A percentile compares a stretch with the other conserved stretches of the same genome.
These are phyloP conservation scores for Puccinia hordei DNA, from an alignment of 1,284 basidiomycete species.

Conservation along the genomic window DNA sequence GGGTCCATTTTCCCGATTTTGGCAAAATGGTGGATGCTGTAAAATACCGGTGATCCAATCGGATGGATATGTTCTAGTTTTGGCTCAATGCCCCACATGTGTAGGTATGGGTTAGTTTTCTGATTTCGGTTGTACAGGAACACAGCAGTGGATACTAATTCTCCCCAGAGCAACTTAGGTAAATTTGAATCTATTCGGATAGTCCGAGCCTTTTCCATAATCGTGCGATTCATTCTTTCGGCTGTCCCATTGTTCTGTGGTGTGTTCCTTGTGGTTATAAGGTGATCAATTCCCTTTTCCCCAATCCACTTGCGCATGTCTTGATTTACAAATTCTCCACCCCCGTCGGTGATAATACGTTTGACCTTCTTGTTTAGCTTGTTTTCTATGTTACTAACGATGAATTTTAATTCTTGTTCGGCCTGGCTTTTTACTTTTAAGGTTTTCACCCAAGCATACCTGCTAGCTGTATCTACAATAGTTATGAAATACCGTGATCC, in stretches of 20 bases:
- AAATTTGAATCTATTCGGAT: constrained; percentile 26
- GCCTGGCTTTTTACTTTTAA: constrained; percentile 31
- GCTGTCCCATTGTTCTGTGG: too few species aligned
- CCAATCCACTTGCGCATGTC: constrained; percentile 7
- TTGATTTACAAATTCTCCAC: too few species aligned
- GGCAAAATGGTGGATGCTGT: constrained; percentile 17
- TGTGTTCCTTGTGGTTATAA: constrained; percentile 36
- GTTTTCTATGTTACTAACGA: too few species aligned
- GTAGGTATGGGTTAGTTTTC: background rate
- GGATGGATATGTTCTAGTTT: background rate
- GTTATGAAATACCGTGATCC: constrained; percentile 26
- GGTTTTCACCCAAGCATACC: constrained; percentile 15
- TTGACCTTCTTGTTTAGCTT: too few species aligned
- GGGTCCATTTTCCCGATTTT: constrained; percentile 21
- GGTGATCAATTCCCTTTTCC: constrained; percentile 19
- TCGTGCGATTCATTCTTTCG: too few species aligned
- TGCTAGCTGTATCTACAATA: constrained; percentile 29
- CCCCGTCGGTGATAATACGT: too few species aligned
- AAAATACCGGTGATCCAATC: constrained; percentile 1
- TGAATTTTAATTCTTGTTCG: background rate
- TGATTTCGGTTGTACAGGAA: constrained; percentile 10
- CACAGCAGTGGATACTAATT: too few species aligned
- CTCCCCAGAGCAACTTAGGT: too few species aligned
- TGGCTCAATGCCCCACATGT: constrained; percentile 8
- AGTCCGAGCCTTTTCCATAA: too few species aligned